Conservation (phyloP, 176 grass and related monocot species). For the Melocanna baccifera region DNA sequence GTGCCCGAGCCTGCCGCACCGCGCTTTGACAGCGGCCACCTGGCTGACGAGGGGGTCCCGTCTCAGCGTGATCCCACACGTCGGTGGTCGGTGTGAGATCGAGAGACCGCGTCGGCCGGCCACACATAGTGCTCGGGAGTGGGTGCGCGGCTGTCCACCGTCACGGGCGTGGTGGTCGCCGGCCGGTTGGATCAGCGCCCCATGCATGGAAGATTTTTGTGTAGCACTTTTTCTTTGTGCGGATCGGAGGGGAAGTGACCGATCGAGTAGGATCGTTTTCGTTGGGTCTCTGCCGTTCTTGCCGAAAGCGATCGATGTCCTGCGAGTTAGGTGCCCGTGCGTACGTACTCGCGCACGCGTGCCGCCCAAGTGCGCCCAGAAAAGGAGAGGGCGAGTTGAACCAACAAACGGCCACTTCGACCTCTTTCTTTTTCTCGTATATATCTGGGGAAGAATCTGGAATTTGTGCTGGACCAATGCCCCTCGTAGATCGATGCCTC, state of each 20-base stretch:
- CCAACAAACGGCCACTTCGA: neutral
- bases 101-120: too few species aligned
- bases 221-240: neutral
- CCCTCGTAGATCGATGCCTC: neutral
- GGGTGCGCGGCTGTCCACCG: neutral
- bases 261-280: neutral
- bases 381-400: neutral
- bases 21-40: neutral
- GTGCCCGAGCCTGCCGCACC: neutral
- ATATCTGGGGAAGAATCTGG: constrained; percentile 20
- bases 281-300: constrained; percentile 8
- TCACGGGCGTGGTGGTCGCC: neutral
- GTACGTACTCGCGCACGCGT: constrained; percentile 39
- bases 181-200: neutral
- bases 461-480: neutral
- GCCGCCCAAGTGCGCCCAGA: constrained; percentile 31
- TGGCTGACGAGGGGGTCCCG: neutral
- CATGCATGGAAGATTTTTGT: too few species aligned
- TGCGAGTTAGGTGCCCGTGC: constrained; percentile 17
- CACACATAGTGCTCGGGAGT: neutral
- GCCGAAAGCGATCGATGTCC: constrained; percentile 40
- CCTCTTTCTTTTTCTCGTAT: constrained; percentile 26
- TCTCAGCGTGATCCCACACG: neutral
- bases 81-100: neutral
- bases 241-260: neutral